phyloP scores from a whole-genome alignment of 805 yeast genomes.

The Candida maltosa region DNA sequence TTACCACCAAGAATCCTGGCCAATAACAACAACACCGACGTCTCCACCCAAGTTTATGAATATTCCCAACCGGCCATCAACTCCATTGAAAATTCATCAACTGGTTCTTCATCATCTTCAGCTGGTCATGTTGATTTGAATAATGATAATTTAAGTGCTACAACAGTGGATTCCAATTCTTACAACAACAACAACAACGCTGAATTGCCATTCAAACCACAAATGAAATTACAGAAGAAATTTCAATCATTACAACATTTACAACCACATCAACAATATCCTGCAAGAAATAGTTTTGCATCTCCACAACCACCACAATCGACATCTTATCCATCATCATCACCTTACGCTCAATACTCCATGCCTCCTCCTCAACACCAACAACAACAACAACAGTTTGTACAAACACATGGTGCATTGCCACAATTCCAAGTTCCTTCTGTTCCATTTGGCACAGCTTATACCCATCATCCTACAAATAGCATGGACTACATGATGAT shows the following conservation, averaged over 20 bases:
- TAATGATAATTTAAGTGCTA: neutral
- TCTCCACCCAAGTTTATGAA: conserved; percentile 4
- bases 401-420: too few relatives aligned
- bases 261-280: conserved; percentile 2
- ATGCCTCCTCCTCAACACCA: neutral
- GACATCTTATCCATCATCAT: neutral
- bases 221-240: conserved; percentile 16
- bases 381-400: conserved; percentile 3
- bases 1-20: conserved; percentile 15
- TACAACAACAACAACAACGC: neutral
- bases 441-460: too few relatives aligned
- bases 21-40: conserved; percentile 4
- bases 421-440: too few relatives aligned
- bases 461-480: too few relatives aligned
- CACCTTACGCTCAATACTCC: too few relatives aligned
- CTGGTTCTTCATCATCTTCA: neutral
- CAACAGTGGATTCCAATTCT: neutral
- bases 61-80: neutral
- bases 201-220: conserved; percentile 10
- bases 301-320: conserved; percentile 2
- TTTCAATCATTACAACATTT: conserved; percentile 18
- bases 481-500: too few relatives aligned
- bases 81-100: neutral
- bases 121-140: neutral
- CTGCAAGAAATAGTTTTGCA: too few relatives aligned